Conservation (phyloP, 306 rosid species). For the Medicago lupulina region DNA sequence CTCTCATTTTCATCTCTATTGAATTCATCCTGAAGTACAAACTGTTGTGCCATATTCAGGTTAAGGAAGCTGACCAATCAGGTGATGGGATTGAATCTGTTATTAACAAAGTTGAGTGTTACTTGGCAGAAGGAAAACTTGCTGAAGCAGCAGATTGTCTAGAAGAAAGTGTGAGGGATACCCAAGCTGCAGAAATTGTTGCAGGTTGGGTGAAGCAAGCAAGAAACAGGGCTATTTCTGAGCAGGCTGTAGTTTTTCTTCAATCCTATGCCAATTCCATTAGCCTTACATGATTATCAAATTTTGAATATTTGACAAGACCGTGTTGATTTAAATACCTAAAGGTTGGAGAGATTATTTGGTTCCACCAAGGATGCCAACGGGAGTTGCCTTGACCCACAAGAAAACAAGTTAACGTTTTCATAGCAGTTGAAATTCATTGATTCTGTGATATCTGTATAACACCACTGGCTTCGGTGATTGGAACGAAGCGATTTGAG, state of each 20-base stretch:
- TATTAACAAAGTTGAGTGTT: conserved; percentile 74
- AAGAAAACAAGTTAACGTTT: conserved; percentile 38
- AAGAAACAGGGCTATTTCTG: conserved; percentile 93
- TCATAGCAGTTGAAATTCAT: conserved; percentile 40
- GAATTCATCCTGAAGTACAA: conserved; percentile 7
- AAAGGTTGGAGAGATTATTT: conserved; percentile 41
- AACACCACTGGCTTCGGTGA: conserved; percentile 31
- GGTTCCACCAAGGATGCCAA: conserved; percentile 38
- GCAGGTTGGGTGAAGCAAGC: conserved; percentile 76
- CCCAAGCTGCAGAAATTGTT: conserved; percentile 74
- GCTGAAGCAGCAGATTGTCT: conserved; percentile 85
- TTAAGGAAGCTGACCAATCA: conserved; percentile 70
- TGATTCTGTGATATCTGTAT: conserved; percentile 28
- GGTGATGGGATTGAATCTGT: conserved; percentile 93
- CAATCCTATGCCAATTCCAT: conserved; percentile 85
- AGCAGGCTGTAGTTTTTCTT: conserved; percentile 85
- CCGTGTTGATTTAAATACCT: conserved; percentile 41
- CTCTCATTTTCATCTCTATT: conserved; percentile 17
- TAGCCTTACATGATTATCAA: conserved; percentile 56
- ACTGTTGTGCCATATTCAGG: conserved; percentile 53
- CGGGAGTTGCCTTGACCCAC: conserved; percentile 44
- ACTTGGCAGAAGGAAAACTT: conserved; percentile 84
- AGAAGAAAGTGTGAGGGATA: conserved; percentile 85
- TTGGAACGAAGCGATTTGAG: conserved; percentile 31
- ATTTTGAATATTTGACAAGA: conserved; percentile 38